Evolutionary conservation across 2,329 filamentous ascomycete species (phyloP), one percentile per base, ranked within the genome.

Genomic region (Diplocarpon rosae): DNA sequence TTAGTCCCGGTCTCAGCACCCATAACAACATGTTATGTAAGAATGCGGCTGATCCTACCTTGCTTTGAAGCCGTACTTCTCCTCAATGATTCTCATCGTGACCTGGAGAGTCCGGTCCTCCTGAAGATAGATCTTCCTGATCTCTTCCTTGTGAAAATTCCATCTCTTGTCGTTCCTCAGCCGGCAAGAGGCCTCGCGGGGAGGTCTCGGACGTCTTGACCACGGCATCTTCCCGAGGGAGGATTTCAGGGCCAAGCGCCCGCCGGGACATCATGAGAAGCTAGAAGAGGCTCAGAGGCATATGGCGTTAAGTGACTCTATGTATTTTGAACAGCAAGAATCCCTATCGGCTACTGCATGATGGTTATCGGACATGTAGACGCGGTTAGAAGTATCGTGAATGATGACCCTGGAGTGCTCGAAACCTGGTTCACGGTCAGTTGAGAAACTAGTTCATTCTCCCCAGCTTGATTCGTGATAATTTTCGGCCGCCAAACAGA

Each of bases 151-250:
- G 16, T 40, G 36, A 11, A 36, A 37, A 8, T 46, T 45, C 47
- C 47, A 49, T 35, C 45, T 49, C 43, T 43, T 45, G 39, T 49
- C 43, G 15, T 46, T 49, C n/a, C 43, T 39, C 31, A 34, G 29
- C 34, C 41, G 41, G 36, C 41, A 43, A 13, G 41, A 43, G 17
- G 41, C 41, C 33, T 43, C 41, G 27, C 41, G 33, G 30, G 30
- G 41, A 28, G 27, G 41, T 43, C 33, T 43, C 41, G 31, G 41
- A 43, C 28, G 41, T 43, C 41, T 43, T 43, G 16, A 43, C 34
- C 13, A 43, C 41, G 33, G 41, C 34, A 24, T 43, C 41, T 33
- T 43, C 33, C 33, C 33, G 33, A 37, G 34, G 41, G 41, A 37
- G 41, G 33, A 43, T 33, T 33, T 43, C 41, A 32, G 41, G 41